Conservation (phyloP, 208 protist species). For the Leishmania amazonensis region DNA sequence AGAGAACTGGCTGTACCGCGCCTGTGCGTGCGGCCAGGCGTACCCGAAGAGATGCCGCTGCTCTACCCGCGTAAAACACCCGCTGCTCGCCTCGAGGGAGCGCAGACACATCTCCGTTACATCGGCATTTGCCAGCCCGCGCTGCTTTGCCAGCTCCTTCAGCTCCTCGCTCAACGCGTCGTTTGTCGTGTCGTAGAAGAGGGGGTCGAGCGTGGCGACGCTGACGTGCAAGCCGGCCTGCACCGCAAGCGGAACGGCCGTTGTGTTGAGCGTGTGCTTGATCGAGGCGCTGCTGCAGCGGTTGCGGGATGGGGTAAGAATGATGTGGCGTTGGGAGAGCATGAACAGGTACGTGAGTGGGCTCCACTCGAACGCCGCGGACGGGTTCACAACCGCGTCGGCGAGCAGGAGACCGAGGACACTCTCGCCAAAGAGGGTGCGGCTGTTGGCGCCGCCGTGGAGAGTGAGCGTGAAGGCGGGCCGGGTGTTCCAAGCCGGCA, state of each 20-base stretch:
- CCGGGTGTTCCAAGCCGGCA: conserved; percentile 16
- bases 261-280: conserved; percentile 64
- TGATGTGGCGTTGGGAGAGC: conserved; percentile 95
- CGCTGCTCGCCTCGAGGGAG: conserved; percentile 23
- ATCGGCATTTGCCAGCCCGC: conserved; percentile 54
- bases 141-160: conserved; percentile 49
- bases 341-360: conserved; percentile 98
- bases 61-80: conserved; percentile 26
- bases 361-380: conserved; percentile 87
- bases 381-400: conserved; percentile 96
- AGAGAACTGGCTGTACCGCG: conserved; percentile 53
- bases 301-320: conserved; percentile 97
- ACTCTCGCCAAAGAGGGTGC: conserved; percentile 82
- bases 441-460: conserved; percentile 79
- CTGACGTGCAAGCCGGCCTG: conserved; percentile 94
- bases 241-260: conserved; percentile 92
- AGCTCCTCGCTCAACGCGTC: conserved; percentile 69
- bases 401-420: conserved; percentile 92
- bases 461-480: conserved; percentile 44
- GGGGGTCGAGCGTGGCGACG: conserved; percentile 96
- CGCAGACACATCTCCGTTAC: conserved; percentile 75
- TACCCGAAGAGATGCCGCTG: conserved; percentile 39
- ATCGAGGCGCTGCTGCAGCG: conserved; percentile 34
- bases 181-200: conserved; percentile 82
- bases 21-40: conserved; percentile 57